Evolutionary conservation across 371 early-diverging fungal species (phyloP).

Genomic region (Apophysomyces elegans): DNA sequence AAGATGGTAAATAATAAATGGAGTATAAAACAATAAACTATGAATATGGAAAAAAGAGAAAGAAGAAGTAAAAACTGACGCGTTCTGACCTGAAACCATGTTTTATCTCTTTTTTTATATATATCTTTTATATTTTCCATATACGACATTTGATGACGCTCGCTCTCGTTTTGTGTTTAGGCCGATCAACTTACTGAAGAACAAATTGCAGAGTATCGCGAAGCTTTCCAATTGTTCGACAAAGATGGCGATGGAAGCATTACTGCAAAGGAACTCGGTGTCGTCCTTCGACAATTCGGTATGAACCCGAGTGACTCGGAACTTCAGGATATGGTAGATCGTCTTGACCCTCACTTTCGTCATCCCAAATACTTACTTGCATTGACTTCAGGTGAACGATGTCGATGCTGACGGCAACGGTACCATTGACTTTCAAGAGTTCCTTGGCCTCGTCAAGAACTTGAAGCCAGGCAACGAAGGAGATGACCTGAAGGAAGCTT

Average conservation of each 20-base stretch:
- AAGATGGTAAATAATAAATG: neutral
- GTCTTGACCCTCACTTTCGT: neutral
- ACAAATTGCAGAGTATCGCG: slow-evolving; percentile 50
- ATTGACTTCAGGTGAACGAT: slow-evolving; percentile 71
- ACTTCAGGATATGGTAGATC: slow-evolving; percentile 68
- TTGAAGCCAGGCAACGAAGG: slow-evolving; percentile 41
- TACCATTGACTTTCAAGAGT: slow-evolving; percentile 91
- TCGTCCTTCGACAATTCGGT: slow-evolving; percentile 46
- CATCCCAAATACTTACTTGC: neutral
- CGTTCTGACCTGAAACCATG: neutral
- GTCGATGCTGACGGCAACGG: slow-evolving; percentile 94
- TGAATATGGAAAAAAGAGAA: neutral
- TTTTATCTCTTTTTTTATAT: neutral
- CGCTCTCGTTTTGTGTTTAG: slow-evolving; percentile 15
- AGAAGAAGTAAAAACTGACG: neutral
- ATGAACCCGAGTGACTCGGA: slow-evolving; percentile 82
- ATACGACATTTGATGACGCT: too few species aligned
- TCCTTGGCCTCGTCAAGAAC: slow-evolving; percentile 86
- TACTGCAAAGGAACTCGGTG: slow-evolving; percentile 45
- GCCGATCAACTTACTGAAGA: slow-evolving; percentile 55
- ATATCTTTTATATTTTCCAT: too few species aligned
- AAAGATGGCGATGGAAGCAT: slow-evolving; percentile 53
- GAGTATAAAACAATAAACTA: too few species aligned
- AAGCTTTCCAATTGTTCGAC: slow-evolving; percentile 54
- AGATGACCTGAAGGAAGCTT: slow-evolving; percentile 49